Conservation (phyloP, 2,329 filamentous ascomycete genomes). For the Aspergillus tamarii region DNA sequence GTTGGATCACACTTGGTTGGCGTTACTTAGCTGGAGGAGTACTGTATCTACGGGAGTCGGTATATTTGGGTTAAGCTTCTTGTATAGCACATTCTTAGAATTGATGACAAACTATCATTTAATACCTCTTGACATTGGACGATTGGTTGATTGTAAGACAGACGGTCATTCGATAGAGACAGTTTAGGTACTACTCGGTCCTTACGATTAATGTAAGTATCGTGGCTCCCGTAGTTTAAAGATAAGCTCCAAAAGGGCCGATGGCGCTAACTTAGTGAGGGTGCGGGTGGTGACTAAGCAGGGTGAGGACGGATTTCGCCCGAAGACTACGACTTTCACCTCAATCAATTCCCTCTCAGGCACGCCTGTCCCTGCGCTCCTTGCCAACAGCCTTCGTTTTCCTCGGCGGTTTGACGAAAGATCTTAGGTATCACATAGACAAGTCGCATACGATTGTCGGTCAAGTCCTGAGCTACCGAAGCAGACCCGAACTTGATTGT, state of each 20-base stretch:
- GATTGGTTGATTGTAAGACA: too few relatives aligned
- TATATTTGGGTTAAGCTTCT: conserved; percentile 1
- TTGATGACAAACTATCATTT: conserved; percentile 6
- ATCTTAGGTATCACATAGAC: conserved; percentile 2
- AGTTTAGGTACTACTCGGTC: too few relatives aligned
- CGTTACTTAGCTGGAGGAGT: neutral
- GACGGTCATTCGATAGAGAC: too few relatives aligned
- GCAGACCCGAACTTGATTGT: conserved; percentile 10
- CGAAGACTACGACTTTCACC: conserved; percentile 39
- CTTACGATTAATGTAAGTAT: neutral
- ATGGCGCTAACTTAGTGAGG: conserved; percentile 10
- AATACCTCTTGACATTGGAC: neutral
- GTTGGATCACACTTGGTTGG: conserved; percentile 1
- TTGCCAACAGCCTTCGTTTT: conserved; percentile 5
- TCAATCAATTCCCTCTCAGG: conserved; percentile 35
- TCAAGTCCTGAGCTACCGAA: conserved; percentile 11
- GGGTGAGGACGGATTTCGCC: conserved; percentile 40
- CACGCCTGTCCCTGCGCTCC: conserved; percentile 14
- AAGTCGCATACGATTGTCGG: conserved; percentile 7
- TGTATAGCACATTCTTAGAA: conserved; percentile 7
- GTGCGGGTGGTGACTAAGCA: conserved; percentile 37
- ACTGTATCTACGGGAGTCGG: conserved; percentile 2
- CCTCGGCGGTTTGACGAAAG: neutral
- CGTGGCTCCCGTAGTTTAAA: neutral
- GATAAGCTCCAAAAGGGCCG: conserved; percentile 1